Conservation (phyloP, 805 yeast genomes). For the Ogataea glucozyma region DNA sequence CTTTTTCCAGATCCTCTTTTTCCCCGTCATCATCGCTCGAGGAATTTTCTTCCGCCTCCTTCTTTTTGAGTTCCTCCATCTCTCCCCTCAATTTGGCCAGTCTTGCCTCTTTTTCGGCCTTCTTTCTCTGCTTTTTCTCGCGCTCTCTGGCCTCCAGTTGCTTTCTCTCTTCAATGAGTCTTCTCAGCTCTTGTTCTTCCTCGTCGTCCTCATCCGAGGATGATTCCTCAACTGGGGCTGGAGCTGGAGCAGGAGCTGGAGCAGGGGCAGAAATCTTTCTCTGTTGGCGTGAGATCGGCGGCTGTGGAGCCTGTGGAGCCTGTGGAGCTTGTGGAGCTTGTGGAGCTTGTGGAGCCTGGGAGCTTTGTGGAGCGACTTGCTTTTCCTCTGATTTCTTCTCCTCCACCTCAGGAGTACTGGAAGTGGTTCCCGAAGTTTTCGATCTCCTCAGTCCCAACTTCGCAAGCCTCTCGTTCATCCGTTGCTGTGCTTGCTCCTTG, state of each 20-base stretch:
- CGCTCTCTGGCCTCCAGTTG: slow-evolving; percentile 42
- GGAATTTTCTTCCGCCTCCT: slow-evolving; percentile 38
- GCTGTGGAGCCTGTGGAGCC: slow-evolving; percentile 23
- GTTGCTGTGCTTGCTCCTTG: slow-evolving; percentile 78
- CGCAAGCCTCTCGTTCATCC: slow-evolving; percentile 84
- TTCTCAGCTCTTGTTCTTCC: slow-evolving; percentile 49
- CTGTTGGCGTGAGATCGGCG: slow-evolving; percentile 25
- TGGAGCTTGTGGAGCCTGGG: slow-evolving; percentile 23
- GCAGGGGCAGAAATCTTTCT: slow-evolving; percentile 7
- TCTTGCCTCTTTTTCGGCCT: slow-evolving; percentile 59
- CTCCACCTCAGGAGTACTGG: slow-evolving; percentile 8
- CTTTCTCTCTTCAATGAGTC: slow-evolving; percentile 48
- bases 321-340: slow-evolving; percentile 22
- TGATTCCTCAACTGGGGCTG: slow-evolving; percentile 11
- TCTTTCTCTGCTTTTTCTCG: slow-evolving; percentile 47
- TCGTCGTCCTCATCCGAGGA: slow-evolving; percentile 36
- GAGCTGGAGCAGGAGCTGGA: slow-evolving; percentile 5
- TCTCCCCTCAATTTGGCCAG: slow-evolving; percentile 58
- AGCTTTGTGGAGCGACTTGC: no score
- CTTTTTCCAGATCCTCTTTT: slow-evolving; percentile 15
- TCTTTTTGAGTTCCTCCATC: slow-evolving; percentile 52
- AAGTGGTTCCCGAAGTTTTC: slow-evolving; percentile 11
- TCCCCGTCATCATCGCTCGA: slow-evolving; percentile 26
- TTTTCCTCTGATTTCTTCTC: no score
- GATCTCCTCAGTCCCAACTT: slow-evolving; percentile 66